These are phyloP conservation scores for Pyricularia pennisetigena DNA, from an alignment of 2,329 filamentous ascomycete genomes.

Conservation along the genomic window DNA sequence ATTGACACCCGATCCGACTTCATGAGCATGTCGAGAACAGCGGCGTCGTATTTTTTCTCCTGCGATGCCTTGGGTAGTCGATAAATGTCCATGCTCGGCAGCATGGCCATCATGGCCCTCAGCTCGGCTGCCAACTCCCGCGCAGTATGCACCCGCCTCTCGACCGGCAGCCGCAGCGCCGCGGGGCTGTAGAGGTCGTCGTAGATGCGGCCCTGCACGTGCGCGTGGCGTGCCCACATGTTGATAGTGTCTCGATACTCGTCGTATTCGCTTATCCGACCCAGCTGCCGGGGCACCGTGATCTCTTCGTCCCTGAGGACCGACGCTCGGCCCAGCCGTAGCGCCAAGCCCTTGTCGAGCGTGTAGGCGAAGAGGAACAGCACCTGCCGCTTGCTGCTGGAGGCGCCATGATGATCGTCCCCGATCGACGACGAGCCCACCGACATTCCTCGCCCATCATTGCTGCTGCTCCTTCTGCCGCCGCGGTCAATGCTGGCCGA, in stretches of 20 bases:
- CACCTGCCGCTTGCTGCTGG: slow-evolving; percentile 8
- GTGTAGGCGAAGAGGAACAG: slow-evolving; percentile 13
- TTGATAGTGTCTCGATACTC: slow-evolving; percentile 21
- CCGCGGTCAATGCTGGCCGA: no score
- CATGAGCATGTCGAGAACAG: no score
- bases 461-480: no score
- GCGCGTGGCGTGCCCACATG: slow-evolving; percentile 45
- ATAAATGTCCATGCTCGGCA: no score
- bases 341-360: slow-evolving; percentile 46
- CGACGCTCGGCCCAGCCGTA: slow-evolving; percentile 42
- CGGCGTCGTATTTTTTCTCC: no score
- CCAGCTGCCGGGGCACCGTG: no score
- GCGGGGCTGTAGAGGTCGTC: slow-evolving; percentile 43
- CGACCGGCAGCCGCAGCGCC: slow-evolving; percentile 28
- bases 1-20: no score
- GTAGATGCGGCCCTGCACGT: slow-evolving; percentile 50
- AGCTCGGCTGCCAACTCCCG: slow-evolving; percentile 25
- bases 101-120: no score
- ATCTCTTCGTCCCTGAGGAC: no score
- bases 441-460: no score
- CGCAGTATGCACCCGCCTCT: slow-evolving; percentile 28
- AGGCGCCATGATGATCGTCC: slow-evolving; percentile 25
- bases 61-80: no score
- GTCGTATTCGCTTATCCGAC: no score
- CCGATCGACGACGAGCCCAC: slow-evolving; percentile 14